Evolutionary conservation across 2,329 filamentous ascomycete species (phyloP).

Genomic region (Seiridium cupressi): DNA sequence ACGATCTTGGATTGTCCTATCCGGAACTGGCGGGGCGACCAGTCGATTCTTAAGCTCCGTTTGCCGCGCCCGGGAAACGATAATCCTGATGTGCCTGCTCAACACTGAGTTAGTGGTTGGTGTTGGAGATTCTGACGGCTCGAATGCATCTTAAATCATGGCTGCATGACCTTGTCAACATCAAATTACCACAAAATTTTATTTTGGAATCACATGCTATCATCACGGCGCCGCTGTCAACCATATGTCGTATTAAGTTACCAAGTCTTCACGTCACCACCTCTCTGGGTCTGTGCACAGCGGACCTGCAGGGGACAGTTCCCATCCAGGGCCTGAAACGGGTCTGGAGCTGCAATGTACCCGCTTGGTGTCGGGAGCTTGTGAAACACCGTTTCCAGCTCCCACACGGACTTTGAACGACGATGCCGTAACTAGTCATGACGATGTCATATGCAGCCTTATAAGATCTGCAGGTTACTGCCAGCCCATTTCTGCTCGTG

Average conservation of each 20-base stretch:
- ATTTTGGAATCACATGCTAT: neutral
- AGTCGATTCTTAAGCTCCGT: neutral
- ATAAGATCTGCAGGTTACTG: neutral
- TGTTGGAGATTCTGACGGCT: no score
- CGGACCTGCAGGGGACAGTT: no score
- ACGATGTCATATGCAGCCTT: neutral
- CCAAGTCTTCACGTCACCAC: neutral
- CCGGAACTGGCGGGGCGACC: neutral
- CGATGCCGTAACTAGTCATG: neutral
- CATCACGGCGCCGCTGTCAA: no score
- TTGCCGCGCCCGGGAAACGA: neutral
- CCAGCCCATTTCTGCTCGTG: neutral
- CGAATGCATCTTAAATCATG: no score
- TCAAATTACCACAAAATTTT: neutral
- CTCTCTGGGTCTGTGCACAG: no score
- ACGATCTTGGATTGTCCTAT: neutral
- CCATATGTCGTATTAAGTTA: neutral
- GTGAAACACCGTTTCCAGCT: neutral
- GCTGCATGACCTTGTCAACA: no score
- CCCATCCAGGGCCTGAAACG: no score
- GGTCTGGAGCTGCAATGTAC: neutral
- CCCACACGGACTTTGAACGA: neutral
- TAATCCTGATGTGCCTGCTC: no score
- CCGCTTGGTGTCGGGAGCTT: neutral
- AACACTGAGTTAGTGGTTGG: no score